Evolutionary conservation across 768 basidiomycete genomes (phyloP).

Genomic region (Suillus lakei): DNA sequence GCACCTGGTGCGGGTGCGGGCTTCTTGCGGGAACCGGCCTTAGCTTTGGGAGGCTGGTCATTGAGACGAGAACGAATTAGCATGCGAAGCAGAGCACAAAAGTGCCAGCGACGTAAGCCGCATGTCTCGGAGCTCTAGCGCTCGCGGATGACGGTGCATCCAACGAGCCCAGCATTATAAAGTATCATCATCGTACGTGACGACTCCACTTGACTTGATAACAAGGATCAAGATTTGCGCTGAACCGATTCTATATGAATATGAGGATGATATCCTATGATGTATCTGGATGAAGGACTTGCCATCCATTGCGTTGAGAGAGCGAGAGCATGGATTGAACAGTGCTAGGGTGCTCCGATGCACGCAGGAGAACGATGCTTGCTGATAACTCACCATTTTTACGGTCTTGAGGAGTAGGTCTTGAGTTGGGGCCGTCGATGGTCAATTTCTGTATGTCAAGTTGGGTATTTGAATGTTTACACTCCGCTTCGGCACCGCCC

Average conservation of each 20-base stretch:
- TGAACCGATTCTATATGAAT: constrained; percentile 28
- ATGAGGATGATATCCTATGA: background rate
- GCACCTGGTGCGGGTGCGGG: constrained; percentile 85
- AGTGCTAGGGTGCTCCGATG: constrained; percentile 45
- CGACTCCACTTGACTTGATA: constrained; percentile 43
- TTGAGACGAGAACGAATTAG: constrained; percentile 74
- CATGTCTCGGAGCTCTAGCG: constrained; percentile 60
- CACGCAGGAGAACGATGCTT: constrained; percentile 20
- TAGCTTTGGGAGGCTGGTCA: constrained; percentile 86
- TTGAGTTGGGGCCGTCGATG: constrained; percentile 19
- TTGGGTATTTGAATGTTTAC: constrained; percentile 1
- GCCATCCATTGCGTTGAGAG: constrained; percentile 54
- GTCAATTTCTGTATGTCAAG: background rate
- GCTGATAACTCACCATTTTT: constrained; percentile 58
- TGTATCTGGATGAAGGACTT: constrained; percentile 46
- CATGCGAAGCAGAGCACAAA: constrained; percentile 20
- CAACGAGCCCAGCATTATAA: constrained; percentile 47
- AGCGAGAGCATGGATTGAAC: constrained; percentile 39
- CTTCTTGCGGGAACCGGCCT: constrained; percentile 77
- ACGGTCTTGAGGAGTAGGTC: constrained; percentile 44
- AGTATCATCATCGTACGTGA: constrained; percentile 42
- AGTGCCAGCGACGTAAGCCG: constrained; percentile 31
- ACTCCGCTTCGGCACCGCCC: constrained; percentile 29
- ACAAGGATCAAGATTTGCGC: constrained; percentile 17
- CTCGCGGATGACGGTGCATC: constrained; percentile 28